Evolutionary conservation across 768 basidiomycete species (phyloP).

Genomic region (Lentinus tigrinus): DNA sequence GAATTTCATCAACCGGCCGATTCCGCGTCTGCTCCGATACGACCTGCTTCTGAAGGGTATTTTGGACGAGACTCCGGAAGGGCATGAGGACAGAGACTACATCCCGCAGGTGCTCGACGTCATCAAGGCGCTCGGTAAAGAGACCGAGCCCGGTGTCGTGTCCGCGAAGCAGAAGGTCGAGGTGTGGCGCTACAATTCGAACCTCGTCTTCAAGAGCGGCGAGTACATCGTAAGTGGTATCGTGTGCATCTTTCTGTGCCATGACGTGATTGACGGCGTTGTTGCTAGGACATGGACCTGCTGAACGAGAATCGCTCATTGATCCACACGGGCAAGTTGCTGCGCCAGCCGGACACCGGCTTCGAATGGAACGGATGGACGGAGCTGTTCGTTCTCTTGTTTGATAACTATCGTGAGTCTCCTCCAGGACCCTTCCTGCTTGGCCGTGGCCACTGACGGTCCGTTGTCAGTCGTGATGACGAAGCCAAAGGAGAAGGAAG

Average conservation of each 20-base stretch:
- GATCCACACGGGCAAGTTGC: constrained; percentile 79
- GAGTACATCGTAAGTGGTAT: constrained; percentile 55
- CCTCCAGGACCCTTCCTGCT: too few relatives aligned
- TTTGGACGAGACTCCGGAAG: constrained; percentile 67
- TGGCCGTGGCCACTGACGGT: too few relatives aligned
- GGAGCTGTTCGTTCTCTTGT: constrained; percentile 85
- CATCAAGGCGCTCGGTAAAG: constrained; percentile 83
- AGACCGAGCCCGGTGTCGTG: constrained; percentile 82
- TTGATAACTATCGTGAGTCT: constrained; percentile 88
- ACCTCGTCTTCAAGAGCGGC: constrained; percentile 76
- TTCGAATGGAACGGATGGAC: constrained; percentile 89
- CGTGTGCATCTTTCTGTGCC: neutral
- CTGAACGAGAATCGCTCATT: constrained; percentile 79
- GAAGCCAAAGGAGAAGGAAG: constrained; percentile 78
- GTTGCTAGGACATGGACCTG: constrained; percentile 81
- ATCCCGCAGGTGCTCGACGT: constrained; percentile 87
- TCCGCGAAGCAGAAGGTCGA: constrained; percentile 88
- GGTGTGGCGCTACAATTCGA: constrained; percentile 81
- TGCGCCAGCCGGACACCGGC: constrained; percentile 85
- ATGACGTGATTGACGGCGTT: neutral
- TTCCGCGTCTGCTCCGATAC: constrained; percentile 87
- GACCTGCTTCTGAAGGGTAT: constrained; percentile 81
- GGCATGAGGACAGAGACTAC: constrained; percentile 77
- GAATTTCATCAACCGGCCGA: constrained; percentile 88
- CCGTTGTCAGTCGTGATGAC: constrained; percentile 79